Evolutionary conservation across 2,329 filamentous ascomycete species (phyloP).

Genomic region (Sporothrix globosa): DNA sequence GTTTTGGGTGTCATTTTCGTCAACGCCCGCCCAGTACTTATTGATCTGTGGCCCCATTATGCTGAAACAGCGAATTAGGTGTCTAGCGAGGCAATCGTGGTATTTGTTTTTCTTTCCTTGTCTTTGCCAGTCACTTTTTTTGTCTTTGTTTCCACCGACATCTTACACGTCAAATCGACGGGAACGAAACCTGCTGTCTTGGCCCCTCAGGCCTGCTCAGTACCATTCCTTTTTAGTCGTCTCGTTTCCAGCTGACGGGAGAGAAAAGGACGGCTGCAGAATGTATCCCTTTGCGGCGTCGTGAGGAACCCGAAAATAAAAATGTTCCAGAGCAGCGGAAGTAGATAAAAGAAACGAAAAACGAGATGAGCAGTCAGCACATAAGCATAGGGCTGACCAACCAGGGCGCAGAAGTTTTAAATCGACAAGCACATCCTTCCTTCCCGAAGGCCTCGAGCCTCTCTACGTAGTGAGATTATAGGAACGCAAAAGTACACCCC

Average conservation of each 20-base stretch:
- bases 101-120: background rate
- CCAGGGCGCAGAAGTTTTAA: background rate
- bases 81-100: background rate
- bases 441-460: background rate
- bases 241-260: background rate
- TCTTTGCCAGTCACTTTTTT: background rate
- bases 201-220: background rate
- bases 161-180: background rate
- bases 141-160: too few relatives aligned
- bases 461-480: too few relatives aligned
- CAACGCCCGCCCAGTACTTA: background rate
- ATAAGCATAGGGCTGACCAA: slow-evolving; percentile 26
- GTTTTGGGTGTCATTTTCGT: slow-evolving; percentile 19
- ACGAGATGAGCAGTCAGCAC: background rate
- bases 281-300: too few relatives aligned
- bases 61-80: background rate
- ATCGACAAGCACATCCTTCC: background rate
- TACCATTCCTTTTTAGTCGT: background rate
- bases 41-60: background rate
- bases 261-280: background rate
- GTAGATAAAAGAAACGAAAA: background rate
- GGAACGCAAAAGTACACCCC: too few relatives aligned
- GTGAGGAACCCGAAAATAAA: background rate
- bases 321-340: background rate
- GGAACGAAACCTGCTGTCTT: background rate